Evolutionary conservation across 805 yeast species (phyloP).

Genomic region (Saccharomycopsis oosterbeekiorum): DNA sequence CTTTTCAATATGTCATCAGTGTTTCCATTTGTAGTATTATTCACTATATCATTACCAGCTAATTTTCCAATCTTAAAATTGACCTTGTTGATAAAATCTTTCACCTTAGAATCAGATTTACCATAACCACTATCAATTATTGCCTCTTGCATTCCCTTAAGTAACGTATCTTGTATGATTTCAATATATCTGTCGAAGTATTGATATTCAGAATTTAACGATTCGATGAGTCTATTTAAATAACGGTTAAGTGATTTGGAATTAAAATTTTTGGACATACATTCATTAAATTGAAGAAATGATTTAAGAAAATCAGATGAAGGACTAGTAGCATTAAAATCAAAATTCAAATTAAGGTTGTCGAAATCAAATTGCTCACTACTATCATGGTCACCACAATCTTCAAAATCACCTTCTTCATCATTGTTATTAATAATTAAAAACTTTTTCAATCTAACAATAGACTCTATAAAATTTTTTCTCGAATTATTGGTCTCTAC

Average conservation of each 20-base stretch:
- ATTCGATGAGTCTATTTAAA: background rate
- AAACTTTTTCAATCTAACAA: constrained; percentile 12
- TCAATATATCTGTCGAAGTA: background rate
- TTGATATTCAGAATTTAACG: background rate
- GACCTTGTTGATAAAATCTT: background rate
- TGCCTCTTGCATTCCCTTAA: background rate
- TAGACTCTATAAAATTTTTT: constrained; percentile 7
- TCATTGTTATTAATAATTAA: constrained; percentile 7
- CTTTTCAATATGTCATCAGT: background rate
- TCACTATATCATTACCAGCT: background rate
- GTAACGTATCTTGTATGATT: background rate
- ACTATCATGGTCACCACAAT: constrained; percentile 3
- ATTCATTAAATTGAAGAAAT: constrained; percentile 2
- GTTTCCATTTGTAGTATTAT: background rate
- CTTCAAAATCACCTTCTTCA: constrained; percentile 7
- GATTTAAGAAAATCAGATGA: background rate
- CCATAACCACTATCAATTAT: background rate
- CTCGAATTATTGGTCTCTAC: constrained; percentile 3
- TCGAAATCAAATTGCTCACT: constrained; percentile 1
- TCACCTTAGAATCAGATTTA: background rate
- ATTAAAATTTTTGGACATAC: constrained; percentile 2
- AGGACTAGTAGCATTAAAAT: background rate
- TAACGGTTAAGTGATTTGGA: constrained; percentile 9
- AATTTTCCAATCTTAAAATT: background rate
- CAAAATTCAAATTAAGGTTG: background rate